Conservation (phyloP, 768 basidiomycete genomes). For the Kwoniella sp. region DNA sequence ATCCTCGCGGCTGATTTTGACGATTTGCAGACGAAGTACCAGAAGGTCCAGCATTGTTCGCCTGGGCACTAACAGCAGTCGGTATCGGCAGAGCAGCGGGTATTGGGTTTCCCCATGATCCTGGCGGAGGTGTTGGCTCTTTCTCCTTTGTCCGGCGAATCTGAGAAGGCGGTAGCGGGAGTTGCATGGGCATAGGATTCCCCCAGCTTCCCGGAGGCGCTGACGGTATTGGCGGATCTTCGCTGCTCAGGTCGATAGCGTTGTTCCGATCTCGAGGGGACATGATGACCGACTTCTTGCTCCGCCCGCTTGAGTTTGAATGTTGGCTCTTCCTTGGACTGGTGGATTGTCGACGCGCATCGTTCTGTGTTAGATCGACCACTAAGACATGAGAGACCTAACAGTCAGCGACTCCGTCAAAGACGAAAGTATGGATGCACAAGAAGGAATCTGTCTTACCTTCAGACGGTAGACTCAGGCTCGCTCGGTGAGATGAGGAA, state of each 20-base stretch:
- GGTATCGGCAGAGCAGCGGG: not conserved
- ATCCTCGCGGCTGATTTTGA: not conserved
- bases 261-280: not conserved
- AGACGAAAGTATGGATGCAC: too few species aligned
- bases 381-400: not conserved
- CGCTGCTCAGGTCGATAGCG: not conserved
- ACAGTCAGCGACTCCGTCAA: too few species aligned
- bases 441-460: too few species aligned
- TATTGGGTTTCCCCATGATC: constrained; percentile 3
- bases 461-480: not conserved
- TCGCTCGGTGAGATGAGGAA: not conserved
- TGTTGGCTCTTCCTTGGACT: not conserved
- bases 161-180: not conserved
- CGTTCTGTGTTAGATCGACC: not conserved
- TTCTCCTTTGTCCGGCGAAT: not conserved
- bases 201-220: constrained; percentile 5
- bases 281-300: not conserved
- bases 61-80: not conserved
- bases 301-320: not conserved
- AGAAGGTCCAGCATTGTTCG: not conserved
- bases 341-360: not conserved
- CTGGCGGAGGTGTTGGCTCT: not conserved
- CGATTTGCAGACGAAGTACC: not conserved
- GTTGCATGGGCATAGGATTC: not conserved
- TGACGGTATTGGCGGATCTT: not conserved